phyloP scores from a whole-genome alignment of 768 basidiomycete species.

The Cubamyces lactineus region DNA sequence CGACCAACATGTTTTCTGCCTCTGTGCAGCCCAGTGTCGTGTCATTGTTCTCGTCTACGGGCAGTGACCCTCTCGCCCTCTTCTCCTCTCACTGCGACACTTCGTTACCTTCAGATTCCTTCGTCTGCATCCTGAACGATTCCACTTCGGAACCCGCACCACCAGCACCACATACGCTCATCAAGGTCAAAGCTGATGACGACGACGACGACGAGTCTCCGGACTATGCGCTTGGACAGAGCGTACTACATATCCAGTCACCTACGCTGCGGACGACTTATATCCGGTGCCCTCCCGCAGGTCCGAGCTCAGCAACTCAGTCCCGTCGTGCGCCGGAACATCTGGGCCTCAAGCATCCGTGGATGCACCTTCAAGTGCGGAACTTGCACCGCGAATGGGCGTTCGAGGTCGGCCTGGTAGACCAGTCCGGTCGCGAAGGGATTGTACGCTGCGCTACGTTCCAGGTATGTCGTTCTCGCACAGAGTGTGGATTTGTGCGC shows the following conservation, averaged over 20 bases:
- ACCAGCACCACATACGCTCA: slow-evolving; percentile 46
- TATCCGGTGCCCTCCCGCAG: slow-evolving; percentile 59
- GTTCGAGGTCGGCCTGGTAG: slow-evolving; percentile 75
- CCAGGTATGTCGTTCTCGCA: slow-evolving; percentile 53
- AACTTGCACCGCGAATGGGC: slow-evolving; percentile 70
- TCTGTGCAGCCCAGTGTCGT: slow-evolving; percentile 57
- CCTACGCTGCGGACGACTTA: slow-evolving; percentile 71
- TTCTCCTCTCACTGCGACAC: slow-evolving; percentile 55
- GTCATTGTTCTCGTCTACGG: slow-evolving; percentile 79
- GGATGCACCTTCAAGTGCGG: slow-evolving; percentile 78
- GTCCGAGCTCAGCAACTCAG: background rate
- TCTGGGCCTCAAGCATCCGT: slow-evolving; percentile 67
- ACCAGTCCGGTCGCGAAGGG: slow-evolving; percentile 61
- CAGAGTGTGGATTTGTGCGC: background rate
- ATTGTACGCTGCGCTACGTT: slow-evolving; percentile 75
- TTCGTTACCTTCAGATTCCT: slow-evolving; percentile 61
- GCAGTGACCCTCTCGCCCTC: slow-evolving; percentile 60
- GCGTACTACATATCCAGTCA: slow-evolving; percentile 79
- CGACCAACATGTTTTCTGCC: slow-evolving; percentile 22
- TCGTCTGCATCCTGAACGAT: slow-evolving; percentile 67
- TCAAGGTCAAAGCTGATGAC: slow-evolving; percentile 32
- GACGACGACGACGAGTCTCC: slow-evolving; percentile 25
- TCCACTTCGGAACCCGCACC: slow-evolving; percentile 52
- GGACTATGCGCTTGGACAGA: slow-evolving; percentile 55
- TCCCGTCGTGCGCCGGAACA: slow-evolving; percentile 26